Evolutionary conservation across 169 alveolate species (phyloP).

Genomic region (Plasmodium fragile): DNA sequence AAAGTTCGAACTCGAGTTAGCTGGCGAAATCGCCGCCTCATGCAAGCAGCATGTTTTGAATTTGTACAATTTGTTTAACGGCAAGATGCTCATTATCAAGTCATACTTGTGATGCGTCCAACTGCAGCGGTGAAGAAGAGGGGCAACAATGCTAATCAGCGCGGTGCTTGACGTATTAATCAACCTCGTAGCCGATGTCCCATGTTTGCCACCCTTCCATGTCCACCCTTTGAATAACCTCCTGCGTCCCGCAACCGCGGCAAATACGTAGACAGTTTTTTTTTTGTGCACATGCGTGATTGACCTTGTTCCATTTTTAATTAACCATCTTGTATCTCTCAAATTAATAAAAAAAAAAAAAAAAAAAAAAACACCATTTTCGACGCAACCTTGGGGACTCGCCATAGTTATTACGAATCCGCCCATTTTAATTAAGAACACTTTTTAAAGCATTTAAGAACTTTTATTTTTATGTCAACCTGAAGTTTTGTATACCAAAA

Average conservation of each 20-base stretch:
- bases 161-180: background rate
- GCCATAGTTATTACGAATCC: background rate
- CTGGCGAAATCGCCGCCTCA: conserved; percentile 15
- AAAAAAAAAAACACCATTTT: background rate
- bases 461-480: background rate
- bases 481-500: background rate
- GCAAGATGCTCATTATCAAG: conserved; percentile 33
- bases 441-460: background rate
- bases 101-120: background rate
- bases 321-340: background rate
- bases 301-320: background rate
- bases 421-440: background rate
- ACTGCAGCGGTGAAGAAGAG: background rate
- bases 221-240: background rate
- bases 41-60: conserved; percentile 39
- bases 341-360: background rate
- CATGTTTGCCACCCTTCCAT: background rate
- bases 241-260: background rate
- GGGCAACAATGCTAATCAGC: background rate
- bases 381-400: background rate
- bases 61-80: conserved; percentile 26
- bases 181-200: background rate
- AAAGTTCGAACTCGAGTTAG: conserved; percentile 19
- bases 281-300: conserved; percentile 2
- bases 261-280: background rate